A percentile compares a stretch with the other conserved stretches of the same genome.
Evolutionary conservation across 306 rosid species (phyloP).

Genomic region (Amphicarpaea edgeworthii): DNA sequence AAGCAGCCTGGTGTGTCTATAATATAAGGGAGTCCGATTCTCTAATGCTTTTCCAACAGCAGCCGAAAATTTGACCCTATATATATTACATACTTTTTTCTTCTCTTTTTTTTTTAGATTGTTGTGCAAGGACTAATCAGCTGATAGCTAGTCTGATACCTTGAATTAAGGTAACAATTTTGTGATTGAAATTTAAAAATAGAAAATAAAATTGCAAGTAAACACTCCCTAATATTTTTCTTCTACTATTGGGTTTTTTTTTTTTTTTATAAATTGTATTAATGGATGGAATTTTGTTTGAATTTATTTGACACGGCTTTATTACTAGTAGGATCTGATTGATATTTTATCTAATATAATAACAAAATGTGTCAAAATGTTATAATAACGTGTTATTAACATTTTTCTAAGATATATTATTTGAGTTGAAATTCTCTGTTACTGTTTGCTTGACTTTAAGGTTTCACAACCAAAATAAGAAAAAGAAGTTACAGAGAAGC

Average conservation of each 20-base stretch:
- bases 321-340: neutral
- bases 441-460: conserved; percentile 15
- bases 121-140: too few species aligned
- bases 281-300: neutral
- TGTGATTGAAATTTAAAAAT: too few species aligned
- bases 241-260: too few species aligned
- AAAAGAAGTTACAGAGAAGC: neutral
- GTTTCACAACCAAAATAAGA: neutral
- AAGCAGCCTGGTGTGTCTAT: neutral
- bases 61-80: neutral
- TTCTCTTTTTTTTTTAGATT: neutral
- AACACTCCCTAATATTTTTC: too few species aligned
- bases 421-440: neutral
- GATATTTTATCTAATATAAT: neutral
- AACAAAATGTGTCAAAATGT: neutral
- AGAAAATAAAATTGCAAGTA: too few species aligned
- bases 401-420: neutral
- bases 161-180: too few species aligned
- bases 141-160: too few species aligned
- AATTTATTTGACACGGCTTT: neutral
- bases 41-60: neutral
- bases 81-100: neutral
- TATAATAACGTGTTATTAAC: neutral
- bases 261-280: too few species aligned
- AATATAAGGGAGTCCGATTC: neutral